These are phyloP conservation scores for Botryosphaeria dothidea DNA, from an alignment of 2,329 filamentous ascomycete species.

Conservation along the genomic window DNA sequence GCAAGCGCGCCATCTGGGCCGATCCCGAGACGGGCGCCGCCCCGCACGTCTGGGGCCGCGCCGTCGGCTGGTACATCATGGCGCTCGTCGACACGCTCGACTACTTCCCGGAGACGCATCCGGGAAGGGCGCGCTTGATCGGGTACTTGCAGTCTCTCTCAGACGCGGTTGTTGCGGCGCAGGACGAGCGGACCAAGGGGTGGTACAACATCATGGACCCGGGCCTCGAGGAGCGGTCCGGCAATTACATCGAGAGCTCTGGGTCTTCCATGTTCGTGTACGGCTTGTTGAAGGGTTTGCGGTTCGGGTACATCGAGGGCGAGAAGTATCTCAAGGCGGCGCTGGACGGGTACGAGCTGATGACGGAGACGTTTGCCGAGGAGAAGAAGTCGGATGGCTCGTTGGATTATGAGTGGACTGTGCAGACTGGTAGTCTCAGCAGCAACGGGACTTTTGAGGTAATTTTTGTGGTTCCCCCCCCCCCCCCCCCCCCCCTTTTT, in stretches of 20 bases:
- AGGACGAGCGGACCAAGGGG: constrained; percentile 50
- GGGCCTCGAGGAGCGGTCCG: constrained; percentile 43
- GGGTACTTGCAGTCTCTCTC: constrained; percentile 46
- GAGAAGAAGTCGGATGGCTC: constrained; percentile 44
- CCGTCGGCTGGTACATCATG: constrained; percentile 41
- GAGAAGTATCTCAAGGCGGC: constrained; percentile 43
- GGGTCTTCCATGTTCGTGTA: constrained; percentile 55
- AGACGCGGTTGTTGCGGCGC: constrained; percentile 43
- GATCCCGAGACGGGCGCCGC: constrained; percentile 36
- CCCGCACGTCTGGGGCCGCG: constrained; percentile 40
- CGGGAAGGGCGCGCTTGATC: constrained; percentile 39
- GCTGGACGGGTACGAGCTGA: constrained; percentile 45
- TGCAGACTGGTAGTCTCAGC: constrained; percentile 53
- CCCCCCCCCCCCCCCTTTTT: neutral
- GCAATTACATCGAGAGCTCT: constrained; percentile 64
- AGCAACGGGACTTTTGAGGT: constrained; percentile 53
- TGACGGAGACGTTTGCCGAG: constrained; percentile 51
- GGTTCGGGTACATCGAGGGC: constrained; percentile 32
- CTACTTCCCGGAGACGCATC: constrained; percentile 41
- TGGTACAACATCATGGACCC: constrained; percentile 62
- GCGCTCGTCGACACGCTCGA: constrained; percentile 53
- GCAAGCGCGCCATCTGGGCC: constrained; percentile 38
- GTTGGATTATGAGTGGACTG: constrained; percentile 54
- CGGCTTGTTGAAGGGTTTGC: constrained; percentile 35
- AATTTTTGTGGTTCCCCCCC: constrained; percentile 22